These are phyloP conservation scores for Dipteronia sinensis DNA, from an alignment of 345 rosid species.

Conservation along the genomic window DNA sequence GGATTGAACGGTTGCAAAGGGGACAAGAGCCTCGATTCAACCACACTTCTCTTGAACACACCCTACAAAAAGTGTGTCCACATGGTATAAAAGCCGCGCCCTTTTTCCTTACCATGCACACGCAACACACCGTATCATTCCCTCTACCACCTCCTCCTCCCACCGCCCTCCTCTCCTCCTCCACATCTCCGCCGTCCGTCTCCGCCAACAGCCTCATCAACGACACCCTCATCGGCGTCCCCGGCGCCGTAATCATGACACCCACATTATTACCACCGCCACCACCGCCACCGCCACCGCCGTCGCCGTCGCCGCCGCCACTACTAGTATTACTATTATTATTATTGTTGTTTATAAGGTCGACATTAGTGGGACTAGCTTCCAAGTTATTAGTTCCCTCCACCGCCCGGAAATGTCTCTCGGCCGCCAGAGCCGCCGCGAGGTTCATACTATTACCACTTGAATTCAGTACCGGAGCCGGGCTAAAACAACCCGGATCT, in stretches of 20 bases:
- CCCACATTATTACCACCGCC: background rate
- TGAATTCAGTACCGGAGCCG: slow-evolving; percentile 22
- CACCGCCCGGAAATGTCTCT: slow-evolving; percentile 51
- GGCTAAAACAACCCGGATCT: slow-evolving; percentile 24
- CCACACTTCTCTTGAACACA: slow-evolving; percentile 74
- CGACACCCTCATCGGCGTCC: slow-evolving; percentile 67
- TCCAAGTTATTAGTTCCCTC: slow-evolving; percentile 19
- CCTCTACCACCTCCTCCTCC: slow-evolving; percentile 31
- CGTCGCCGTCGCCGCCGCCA: background rate
- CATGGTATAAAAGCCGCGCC: slow-evolving; percentile 86
- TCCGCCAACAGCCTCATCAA: slow-evolving; percentile 82
- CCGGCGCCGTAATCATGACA: slow-evolving; percentile 11
- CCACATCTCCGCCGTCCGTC: slow-evolving; percentile 41
- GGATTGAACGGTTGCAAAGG: slow-evolving; percentile 69
- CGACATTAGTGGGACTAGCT: background rate
- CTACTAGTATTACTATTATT: background rate
- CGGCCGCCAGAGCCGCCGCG: slow-evolving; percentile 88
- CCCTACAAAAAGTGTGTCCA: slow-evolving; percentile 82
- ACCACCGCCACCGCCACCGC: background rate
- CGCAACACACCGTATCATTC: slow-evolving; percentile 69
- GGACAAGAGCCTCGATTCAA: slow-evolving; percentile 73
- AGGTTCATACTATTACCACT: slow-evolving; percentile 60
- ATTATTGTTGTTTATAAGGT: background rate
- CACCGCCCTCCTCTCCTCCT: slow-evolving; percentile 13
- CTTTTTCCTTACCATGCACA: slow-evolving; percentile 70